Base-by-base conservation (phyloP, 1,284 basidiomycete species). In the Malassezia arunalokei region DNA sequence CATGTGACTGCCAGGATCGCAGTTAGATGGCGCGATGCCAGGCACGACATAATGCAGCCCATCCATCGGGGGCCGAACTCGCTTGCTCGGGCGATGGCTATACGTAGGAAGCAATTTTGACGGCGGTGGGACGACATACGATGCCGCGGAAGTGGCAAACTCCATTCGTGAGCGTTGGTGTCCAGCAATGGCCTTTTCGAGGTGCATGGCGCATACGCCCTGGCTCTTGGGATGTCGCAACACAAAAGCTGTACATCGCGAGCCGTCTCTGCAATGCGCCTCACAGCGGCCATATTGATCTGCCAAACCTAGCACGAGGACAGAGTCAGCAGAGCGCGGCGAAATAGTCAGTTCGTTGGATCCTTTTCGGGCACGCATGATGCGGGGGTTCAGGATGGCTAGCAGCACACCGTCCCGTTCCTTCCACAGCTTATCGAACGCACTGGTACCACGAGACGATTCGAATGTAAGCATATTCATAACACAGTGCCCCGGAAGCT, bases 391-490 rank as follows among this genome's bases (percentile, higher is more conserved):
- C 27, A 96, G 76, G 32, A 98, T 78, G 0, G 88, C 87, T 27
- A 98, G 77, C 3, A 96, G 86, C 42, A 87, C 84, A 1, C 92
- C 92, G 58, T 89, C 85, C 43, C 81, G 81, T 56, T 92, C 76
- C 68, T 86, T 87, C 52, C 85, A 83, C 75, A 87, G 81, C 58
- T 77, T 78, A 72, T 96, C 92, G 68, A 87, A 98, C 0, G 91
- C 91, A 91, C 1, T 91, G 90, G 56, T 79, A 80, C 71, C 88
- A 63, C 24, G 15, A 40, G 40, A 87, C 14, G 89, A 79, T 72
- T 96, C 88, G 66, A 95, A 95, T 20, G 95, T 78, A 39, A 94
- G 75, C 51, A 98, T 73, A 17, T 83, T 83, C 31, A 96, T 74
- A 45, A 83, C 79, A 1, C 88, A 87, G 68, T 94, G 87, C 0